Evolutionary conservation across 148 eudicot genomes (phyloP), one percentile per base, ranked within the genome.

Genomic region (Fagopyrum esculentum): DNA sequence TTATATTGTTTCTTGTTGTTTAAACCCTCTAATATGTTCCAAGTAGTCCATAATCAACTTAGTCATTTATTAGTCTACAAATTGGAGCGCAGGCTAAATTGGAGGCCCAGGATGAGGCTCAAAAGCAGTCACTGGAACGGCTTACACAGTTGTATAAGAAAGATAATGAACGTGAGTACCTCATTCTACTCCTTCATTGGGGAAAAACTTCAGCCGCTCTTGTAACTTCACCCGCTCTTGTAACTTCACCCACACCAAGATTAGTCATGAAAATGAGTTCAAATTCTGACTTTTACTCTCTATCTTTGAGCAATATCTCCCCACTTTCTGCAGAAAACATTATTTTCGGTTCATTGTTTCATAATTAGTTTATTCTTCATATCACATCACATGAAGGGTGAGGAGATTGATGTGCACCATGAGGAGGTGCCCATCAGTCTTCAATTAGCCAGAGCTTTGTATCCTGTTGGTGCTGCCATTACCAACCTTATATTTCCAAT

Each of bases 101-200:
- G 77, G 81, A 87, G 82, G 85, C 75, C 11, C 76, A 82, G 81
- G 88, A 95, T 76, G 88, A 89, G 78, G 81, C 78, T 44, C 79
- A 86, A 69, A 76, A 89, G 57, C 73, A 79, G 59, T 81, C 85
- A 74, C 52, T 85, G 77, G 89, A 95, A 49, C 83, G 88, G 74
- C 72, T 95, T 40, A 89, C 78, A 70, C 86, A 90, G 78, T 69
- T 54, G 2, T 92, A 84, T 77, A 76, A 83, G 76, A 79, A 85
- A 17, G 93, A 75, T 85, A 79, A 74, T 79, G 93, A 93, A 61
- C 83, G 98, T 94, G 85, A 87, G 91, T 82, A 45, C 47, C 60
- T 9, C 59, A 6, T 26, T 70, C n/a, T 49, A 15, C 10, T 29
- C 56, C 60, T 44, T 30, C 19, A 43, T 35, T 15, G 47, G 55